phyloP scores from a whole-genome alignment of 148 eudicot species.

The Mesembryanthemum crystallinum region DNA sequence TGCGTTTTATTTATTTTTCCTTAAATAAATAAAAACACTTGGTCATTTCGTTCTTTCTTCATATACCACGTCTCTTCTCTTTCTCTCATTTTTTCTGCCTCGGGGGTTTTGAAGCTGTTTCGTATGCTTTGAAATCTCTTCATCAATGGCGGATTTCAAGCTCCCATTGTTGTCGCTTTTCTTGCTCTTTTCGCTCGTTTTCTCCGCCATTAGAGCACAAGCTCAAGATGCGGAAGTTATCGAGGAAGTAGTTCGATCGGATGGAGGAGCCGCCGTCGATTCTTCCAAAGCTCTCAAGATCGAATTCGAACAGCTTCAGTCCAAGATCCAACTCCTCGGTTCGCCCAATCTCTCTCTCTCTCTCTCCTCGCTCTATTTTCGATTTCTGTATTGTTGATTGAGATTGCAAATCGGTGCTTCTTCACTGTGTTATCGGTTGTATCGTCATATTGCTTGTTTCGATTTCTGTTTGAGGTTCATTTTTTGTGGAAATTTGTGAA shows the following conservation, averaged over 20 bases:
- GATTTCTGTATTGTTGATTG: background rate
- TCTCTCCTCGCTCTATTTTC: background rate
- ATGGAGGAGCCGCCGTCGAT: conserved; percentile 31
- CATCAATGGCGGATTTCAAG: conserved; percentile 39
- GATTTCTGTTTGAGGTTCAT: background rate
- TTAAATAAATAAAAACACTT: background rate
- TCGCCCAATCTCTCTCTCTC: too few species aligned
- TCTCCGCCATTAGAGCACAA: conserved; percentile 5
- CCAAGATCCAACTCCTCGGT: conserved; percentile 62
- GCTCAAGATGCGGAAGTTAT: conserved; percentile 20
- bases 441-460: background rate
- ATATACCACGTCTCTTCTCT: conserved; percentile 14
- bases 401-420: background rate
- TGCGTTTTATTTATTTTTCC: background rate
- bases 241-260: conserved; percentile 30
- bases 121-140: conserved; percentile 3
- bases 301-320: conserved; percentile 56
- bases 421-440: background rate
- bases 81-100: background rate
- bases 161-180: conserved; percentile 8
- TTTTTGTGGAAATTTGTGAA: background rate
- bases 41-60: background rate
- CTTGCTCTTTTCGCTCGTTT: conserved; percentile 20
- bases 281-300: conserved; percentile 34
- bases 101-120: conserved; percentile 21